Base-by-base conservation (phyloP, 495 filamentous ascomycete species). In the Penicillium atrosanguineum region DNA sequence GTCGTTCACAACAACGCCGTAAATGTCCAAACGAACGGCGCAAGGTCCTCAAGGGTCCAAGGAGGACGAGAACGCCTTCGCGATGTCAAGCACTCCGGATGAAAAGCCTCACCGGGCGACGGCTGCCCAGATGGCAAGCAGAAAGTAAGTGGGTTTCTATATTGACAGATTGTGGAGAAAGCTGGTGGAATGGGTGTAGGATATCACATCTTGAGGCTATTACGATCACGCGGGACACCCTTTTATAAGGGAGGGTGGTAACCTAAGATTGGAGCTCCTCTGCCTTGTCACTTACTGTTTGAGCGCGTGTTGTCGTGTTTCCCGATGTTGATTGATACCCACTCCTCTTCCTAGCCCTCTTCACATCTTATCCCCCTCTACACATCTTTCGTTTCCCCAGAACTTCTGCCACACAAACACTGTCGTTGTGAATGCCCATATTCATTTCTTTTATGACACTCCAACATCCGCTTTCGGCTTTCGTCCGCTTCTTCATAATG, bases 91-190 rank as follows among this genome's bases (percentile, higher is more conserved):
- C 40, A 75, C 74, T 53, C 74, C 74, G 28, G 71, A 75, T 23
- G 74, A 78, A 0, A 75, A 72, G 68, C 73, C 74, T 31, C 68
- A 73, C 44, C 73, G 70, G 62, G 78, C 78, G 29, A 80, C 75
- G 19, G 77, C 79, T 20, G 75, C 78, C 26, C 78, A 80, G 64
- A 34, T 82, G 69, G 78, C 79, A 34, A 71, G 49, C 44, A 71
- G 79, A 71, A 80, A 68, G 79, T 82, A 64, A 77, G 79, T 79
- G 19, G 15, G 19, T n/a, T 16, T 14, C 14, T 18, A 26, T 21
- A 15, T 29, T 52, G 20, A 21, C 28, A 12, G 7, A 31, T 1
- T 34, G 31, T 12, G 11, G 31, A 12, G 11, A 14, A 34, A 34
- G 8, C 9, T 34, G 2, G 8, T 34, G 31, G 31, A 34, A 34